Conservation (phyloP, 495 filamentous ascomycete genomes). For the Aspergillus bertholletiae region DNA sequence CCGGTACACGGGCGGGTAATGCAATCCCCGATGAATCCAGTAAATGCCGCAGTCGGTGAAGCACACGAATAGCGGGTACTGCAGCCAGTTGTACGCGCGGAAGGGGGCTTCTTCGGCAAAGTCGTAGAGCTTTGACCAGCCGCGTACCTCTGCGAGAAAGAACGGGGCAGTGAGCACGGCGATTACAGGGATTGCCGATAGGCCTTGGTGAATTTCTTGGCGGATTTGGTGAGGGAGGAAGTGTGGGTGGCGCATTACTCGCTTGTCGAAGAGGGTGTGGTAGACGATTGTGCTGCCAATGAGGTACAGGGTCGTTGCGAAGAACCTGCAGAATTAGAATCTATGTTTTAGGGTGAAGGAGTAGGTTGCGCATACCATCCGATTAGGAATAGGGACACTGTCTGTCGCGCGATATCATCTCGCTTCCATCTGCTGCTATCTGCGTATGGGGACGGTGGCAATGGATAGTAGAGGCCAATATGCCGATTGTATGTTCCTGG, state of each 20-base stretch:
- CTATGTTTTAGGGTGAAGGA: neutral
- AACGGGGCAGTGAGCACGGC: constrained; percentile 72
- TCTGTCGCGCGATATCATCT: constrained; percentile 64
- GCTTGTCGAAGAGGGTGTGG: constrained; percentile 84
- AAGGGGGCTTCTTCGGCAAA: constrained; percentile 61
- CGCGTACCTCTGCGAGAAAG: constrained; percentile 80
- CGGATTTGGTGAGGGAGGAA: constrained; percentile 87
- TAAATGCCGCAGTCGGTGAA: constrained; percentile 94
- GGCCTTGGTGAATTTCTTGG: constrained; percentile 75
- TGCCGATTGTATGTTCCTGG: neutral
- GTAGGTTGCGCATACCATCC: constrained; percentile 54
- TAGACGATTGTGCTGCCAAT: constrained; percentile 73
- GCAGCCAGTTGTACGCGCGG: constrained; percentile 71
- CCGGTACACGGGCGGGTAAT: constrained; percentile 79
- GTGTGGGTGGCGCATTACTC: constrained; percentile 79
- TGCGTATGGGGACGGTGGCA: constrained; percentile 60
- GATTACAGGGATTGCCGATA: constrained; percentile 70
- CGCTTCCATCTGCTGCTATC: constrained; percentile 64
- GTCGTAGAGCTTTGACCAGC: constrained; percentile 79
- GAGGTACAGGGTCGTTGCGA: constrained; percentile 56
- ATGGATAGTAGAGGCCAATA: constrained; percentile 6
- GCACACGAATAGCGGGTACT: constrained; percentile 72
- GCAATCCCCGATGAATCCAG: constrained; percentile 84
- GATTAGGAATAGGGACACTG: constrained; percentile 62
- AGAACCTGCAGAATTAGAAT: too few species aligned